A percentile compares a stretch with the other conserved stretches of the same genome.
Conservation (phyloP, 1,284 basidiomycete genomes). For the Ustilago cynodontis region DNA sequence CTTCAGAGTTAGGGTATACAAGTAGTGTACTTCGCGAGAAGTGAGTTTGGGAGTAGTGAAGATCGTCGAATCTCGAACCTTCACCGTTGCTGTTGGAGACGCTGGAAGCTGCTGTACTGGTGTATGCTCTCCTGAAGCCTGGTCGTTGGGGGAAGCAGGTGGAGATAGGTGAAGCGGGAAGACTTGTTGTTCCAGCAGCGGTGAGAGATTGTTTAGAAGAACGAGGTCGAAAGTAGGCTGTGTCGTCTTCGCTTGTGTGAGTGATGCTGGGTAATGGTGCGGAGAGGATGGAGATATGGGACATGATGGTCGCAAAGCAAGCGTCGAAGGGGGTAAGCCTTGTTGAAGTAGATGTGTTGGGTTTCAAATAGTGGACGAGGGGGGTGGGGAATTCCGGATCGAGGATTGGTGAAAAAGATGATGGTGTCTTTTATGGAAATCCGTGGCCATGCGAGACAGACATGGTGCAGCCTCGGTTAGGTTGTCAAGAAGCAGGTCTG, state of each 20-base stretch:
- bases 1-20: constrained; percentile 28
- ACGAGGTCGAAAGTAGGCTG: constrained; percentile 16
- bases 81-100: constrained; percentile 7
- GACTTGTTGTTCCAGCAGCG: constrained; percentile 5
- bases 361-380: not conserved
- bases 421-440: constrained; percentile 20
- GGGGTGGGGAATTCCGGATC: constrained; percentile 22
- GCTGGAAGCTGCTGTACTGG: constrained; percentile 20
- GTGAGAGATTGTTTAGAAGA: constrained; percentile 24
- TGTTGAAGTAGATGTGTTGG: not conserved
- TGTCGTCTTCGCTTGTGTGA: constrained; percentile 22
- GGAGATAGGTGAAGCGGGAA: constrained; percentile 25
- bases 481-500: constrained; percentile 29
- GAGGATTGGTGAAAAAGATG: constrained; percentile 13
- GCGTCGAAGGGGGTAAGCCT: not conserved
- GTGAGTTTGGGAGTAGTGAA: constrained; percentile 48
- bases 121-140: constrained; percentile 19
- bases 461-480: constrained; percentile 20
- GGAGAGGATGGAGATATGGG: constrained; percentile 34
- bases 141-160: constrained; percentile 32
- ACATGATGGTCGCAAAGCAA: constrained; percentile 31
- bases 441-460: constrained; percentile 20
- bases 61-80: constrained; percentile 29
- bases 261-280: constrained; percentile 20
- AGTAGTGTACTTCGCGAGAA: constrained; percentile 43